phyloP scores from a whole-genome alignment of 306 rosid genomes.

The Trifolium subterraneum region DNA sequence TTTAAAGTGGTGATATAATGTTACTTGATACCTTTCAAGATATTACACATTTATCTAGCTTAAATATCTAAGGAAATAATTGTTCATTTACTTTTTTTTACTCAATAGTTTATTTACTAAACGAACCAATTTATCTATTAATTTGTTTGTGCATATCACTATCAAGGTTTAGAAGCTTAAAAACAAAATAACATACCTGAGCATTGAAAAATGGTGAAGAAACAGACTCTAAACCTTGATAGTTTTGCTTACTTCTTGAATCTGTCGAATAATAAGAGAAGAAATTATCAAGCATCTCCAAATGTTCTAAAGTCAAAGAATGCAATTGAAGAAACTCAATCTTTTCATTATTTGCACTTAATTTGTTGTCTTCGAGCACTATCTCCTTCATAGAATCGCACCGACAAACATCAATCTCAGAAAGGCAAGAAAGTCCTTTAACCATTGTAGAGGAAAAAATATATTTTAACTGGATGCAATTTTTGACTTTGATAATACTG shows the following conservation, averaged over 20 bases:
- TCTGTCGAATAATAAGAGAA: not conserved
- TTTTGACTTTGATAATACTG: slow-evolving; percentile 4
- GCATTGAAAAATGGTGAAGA: not conserved
- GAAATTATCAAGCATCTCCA: not conserved
- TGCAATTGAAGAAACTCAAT: not conserved
- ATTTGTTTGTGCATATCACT: too few relatives aligned
- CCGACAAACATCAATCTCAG: not conserved
- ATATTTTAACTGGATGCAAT: not conserved
- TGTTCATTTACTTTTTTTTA: too few relatives aligned
- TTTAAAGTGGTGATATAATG: too few relatives aligned
- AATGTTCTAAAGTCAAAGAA: slow-evolving; percentile 18
- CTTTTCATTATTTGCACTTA: not conserved
- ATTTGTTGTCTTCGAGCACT: not conserved
- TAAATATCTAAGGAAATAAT: too few relatives aligned
- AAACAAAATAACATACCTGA: slow-evolving; percentile 14
- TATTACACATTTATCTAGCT: too few relatives aligned
- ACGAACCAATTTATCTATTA: too few relatives aligned
- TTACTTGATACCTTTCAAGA: too few relatives aligned
- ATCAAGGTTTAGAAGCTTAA: too few relatives aligned
- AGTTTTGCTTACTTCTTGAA: not conserved
- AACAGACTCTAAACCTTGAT: not conserved
- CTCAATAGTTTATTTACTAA: too few relatives aligned
- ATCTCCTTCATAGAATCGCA: slow-evolving; percentile 1
- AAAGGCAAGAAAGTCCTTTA: not conserved
- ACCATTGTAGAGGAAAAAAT: slow-evolving; percentile 1